Conservation (phyloP, 2,329 filamentous ascomycete genomes). For the Colletotrichum endophyticum region DNA sequence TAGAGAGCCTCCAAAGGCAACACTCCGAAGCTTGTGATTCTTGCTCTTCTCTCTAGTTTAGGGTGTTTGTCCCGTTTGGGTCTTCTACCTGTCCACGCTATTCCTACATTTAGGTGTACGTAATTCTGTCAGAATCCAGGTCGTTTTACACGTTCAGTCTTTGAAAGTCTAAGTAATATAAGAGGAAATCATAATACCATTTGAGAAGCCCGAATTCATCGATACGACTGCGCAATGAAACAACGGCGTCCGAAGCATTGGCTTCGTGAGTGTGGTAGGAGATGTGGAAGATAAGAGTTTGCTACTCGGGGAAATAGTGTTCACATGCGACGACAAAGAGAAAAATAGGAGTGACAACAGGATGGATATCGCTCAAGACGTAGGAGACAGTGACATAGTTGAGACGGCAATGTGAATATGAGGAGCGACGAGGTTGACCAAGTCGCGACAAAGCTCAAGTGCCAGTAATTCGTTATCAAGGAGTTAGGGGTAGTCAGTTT, state of each 20-base stretch:
- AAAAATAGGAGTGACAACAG: background rate
- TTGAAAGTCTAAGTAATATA: background rate
- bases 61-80: background rate
- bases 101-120: rapidly evolving
- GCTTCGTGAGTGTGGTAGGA: too few relatives aligned
- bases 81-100: background rate
- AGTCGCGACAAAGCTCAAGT: background rate
- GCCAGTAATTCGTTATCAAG: background rate
- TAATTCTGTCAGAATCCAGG: background rate
- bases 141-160: background rate
- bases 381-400: background rate
- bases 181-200: rapidly evolving
- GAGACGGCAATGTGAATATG: background rate
- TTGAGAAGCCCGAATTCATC: background rate
- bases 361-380: background rate
- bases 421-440: background rate
- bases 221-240: background rate
- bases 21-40: background rate
- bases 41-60: background rate
- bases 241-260: background rate
- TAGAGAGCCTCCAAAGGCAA: background rate
- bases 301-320: too few relatives aligned
- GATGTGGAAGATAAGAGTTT: too few relatives aligned
- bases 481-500: background rate
- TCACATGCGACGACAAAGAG: background rate